Percentiles rank a stretch among this genome's conserved stretches.
Conservation (phyloP, 2,329 filamentous ascomycete genomes). For the Alternaria triticimaculans region DNA sequence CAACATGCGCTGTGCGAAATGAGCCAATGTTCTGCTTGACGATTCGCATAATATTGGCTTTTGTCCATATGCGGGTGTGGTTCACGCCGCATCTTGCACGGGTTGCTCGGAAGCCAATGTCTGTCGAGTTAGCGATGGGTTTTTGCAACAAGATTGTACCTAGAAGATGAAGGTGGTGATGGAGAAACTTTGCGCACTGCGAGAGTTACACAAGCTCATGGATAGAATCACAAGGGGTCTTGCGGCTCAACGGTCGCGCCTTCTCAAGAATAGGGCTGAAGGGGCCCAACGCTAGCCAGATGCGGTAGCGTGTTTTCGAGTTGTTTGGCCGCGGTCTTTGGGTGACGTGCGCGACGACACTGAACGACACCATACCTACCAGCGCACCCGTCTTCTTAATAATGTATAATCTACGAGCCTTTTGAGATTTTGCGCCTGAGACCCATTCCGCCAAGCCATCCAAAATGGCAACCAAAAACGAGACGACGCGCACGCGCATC, state of each 20-base stretch:
- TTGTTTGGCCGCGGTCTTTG: slow-evolving; percentile 23
- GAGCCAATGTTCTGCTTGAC: background rate
- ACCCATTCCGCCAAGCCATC: background rate
- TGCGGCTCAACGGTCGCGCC: background rate
- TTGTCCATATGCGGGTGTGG: background rate
- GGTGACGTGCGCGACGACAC: slow-evolving; percentile 11
- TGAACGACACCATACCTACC: slow-evolving; percentile 16
- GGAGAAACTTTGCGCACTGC: background rate
- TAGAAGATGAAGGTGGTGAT: background rate
- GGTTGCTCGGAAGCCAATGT: background rate
- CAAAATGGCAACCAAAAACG: slow-evolving; percentile 39
- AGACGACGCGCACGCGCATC: slow-evolving; percentile 53
- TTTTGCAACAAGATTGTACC: background rate
- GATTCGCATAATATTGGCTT: background rate
- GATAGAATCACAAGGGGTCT: background rate
- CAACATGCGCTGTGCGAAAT: background rate
- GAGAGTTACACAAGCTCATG: background rate
- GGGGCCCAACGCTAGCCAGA: slow-evolving; percentile 13
- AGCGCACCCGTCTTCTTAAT: slow-evolving; percentile 23
- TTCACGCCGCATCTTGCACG: background rate
- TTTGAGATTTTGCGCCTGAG: slow-evolving; percentile 20
- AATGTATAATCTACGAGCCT: slow-evolving; percentile 38
- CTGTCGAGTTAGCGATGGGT: background rate
- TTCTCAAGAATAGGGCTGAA: background rate
- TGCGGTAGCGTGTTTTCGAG: slow-evolving; percentile 24